Evolutionary conservation across 805 yeast species (phyloP).

Genomic region (Candida pini): DNA sequence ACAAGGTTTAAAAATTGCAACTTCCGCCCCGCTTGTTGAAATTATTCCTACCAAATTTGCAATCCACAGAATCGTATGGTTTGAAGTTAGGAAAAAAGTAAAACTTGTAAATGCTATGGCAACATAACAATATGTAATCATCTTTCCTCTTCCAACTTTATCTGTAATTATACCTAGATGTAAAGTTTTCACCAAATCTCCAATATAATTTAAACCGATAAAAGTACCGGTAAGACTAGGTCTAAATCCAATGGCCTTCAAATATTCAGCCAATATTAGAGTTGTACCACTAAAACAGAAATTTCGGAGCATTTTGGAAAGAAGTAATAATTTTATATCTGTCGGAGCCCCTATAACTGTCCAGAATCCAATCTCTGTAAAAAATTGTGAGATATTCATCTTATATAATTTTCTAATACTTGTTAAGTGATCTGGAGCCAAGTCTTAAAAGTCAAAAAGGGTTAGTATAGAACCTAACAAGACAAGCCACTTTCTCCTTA

Average conservation of each 20-base stretch:
- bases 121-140: conserved; percentile 34
- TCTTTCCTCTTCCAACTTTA: conserved; percentile 37
- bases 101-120: conserved; percentile 40
- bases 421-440: too few species aligned
- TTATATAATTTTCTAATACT: too few species aligned
- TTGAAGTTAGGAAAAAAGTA: conserved; percentile 30
- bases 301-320: conserved; percentile 31
- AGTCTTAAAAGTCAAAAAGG: too few species aligned
- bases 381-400: conserved; percentile 1
- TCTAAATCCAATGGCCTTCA: conserved; percentile 35
- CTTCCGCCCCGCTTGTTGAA: conserved; percentile 55
- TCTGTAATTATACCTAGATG: conserved; percentile 42
- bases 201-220: conserved; percentile 43
- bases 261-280: conserved; percentile 37
- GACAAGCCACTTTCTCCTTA: too few species aligned
- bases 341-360: conserved; percentile 26
- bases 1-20: conserved; percentile 53
- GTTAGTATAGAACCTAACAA: too few species aligned
- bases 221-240: conserved; percentile 44
- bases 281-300: conserved; percentile 34
- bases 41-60: conserved; percentile 45
- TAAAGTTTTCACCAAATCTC: conserved; percentile 47
- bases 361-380: conserved; percentile 31
- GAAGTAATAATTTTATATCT: conserved; percentile 31
- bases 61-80: conserved; percentile 30